Base-by-base conservation (phyloP, 78 protist species). In the Paulinella micropora region DNA sequence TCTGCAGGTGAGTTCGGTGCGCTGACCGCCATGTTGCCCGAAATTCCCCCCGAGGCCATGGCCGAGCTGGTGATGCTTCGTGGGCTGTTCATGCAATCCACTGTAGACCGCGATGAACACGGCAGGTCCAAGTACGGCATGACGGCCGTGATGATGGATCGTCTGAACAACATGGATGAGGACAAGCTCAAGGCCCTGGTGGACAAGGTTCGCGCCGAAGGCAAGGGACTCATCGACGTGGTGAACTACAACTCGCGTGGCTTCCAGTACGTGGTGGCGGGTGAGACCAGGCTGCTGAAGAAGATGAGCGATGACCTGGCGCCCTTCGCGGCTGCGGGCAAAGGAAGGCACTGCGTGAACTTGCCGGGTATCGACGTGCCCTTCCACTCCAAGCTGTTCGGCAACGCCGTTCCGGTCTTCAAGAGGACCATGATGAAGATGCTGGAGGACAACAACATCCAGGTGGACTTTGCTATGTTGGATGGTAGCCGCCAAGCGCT, bases 341-440 rank as follows among this genome's bases (percentile, higher is more conserved):
- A n/a, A n/a, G n/a, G n/a, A n/a, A n/a, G n/a, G n/a, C n/a, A n/a
- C n/a, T n/a, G n/a, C n/a, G n/a, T n/a, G n/a, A n/a, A n/a, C n/a
- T n/a, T n/a, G 1, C 89, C 89, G 32, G 94, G 94, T 37, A 94
- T 94, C 79, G 95, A 94, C 89, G 94, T 94, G 39, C 95, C 95
- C 28, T 94, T 94, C 94, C 95, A 94, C 90, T 89, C 92, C 29
- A 0, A 40, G 34, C 83, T 91, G 69, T 64, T 94, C 67, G 86
- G 51, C 34, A 1, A 37, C 26, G 94, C 92, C 39, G 95, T 93
- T 15, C 88, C 90, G 29, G 87, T 90, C 29, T 93, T 93, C 93
- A 87, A n/a, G n/a, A n/a, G n/a, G n/a, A n/a, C n/a, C n/a, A n/a
- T n/a, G 79, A 82, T 81, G 79, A 51, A 3, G 86, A 34, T 15